Evolutionary conservation across 768 basidiomycete genomes (phyloP).

Genomic region (Trametes coccinea): DNA sequence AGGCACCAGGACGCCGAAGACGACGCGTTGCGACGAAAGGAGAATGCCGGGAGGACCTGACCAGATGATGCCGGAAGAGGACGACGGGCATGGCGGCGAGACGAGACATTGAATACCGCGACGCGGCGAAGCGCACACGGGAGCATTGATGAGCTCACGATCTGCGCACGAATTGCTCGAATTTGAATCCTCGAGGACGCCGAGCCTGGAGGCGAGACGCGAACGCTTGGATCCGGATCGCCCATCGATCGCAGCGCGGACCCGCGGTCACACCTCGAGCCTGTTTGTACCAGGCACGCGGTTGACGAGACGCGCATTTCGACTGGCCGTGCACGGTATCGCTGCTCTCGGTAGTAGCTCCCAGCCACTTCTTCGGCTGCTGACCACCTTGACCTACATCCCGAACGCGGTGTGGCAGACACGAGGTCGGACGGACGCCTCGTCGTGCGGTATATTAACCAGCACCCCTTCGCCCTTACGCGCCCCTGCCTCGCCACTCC

Average conservation of each 20-base stretch:
- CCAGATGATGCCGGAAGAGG: background rate
- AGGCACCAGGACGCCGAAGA: background rate
- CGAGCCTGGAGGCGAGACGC: too few species aligned
- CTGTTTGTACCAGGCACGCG: background rate
- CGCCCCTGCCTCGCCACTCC: too few species aligned
- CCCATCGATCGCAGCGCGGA: constrained; percentile 19
- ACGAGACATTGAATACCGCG: background rate
- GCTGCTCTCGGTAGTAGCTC: constrained; percentile 5
- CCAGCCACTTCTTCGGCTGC: constrained; percentile 5
- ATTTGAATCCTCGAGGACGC: background rate
- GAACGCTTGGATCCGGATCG: constrained; percentile 6
- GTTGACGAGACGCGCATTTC: background rate
- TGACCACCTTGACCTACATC: background rate
- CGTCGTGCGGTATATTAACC: constrained; percentile 11
- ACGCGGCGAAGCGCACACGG: background rate
- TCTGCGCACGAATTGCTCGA: background rate
- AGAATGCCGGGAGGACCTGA: background rate
- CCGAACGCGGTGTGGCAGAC: constrained; percentile 5
- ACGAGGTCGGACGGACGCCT: constrained; percentile 13
- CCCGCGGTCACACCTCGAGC: constrained; percentile 6
- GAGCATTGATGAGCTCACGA: background rate
- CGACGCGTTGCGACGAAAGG: background rate
- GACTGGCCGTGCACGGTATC: background rate
- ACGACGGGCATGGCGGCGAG: background rate
- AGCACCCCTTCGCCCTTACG: background rate